A percentile compares a stretch with the other conserved stretches of the same genome.
These are phyloP conservation scores for Protea cynaroides DNA, from an alignment of 164 flowering plant species.

Conservation along the genomic window DNA sequence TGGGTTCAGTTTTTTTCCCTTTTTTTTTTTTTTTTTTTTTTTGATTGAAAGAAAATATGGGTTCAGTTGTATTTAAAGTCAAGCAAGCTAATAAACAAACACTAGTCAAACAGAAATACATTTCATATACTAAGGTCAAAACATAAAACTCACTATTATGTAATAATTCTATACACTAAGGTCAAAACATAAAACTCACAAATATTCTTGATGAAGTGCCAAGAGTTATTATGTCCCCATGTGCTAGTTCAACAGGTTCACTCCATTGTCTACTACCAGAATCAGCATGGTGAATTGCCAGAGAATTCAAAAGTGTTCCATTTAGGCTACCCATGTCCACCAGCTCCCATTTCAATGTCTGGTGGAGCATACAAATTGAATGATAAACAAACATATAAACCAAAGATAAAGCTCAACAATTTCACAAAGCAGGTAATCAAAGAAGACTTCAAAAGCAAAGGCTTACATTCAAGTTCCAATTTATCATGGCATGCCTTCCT, in stretches of 20 bases:
- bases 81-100: not conserved
- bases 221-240: slow-evolving; percentile 79
- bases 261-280: slow-evolving; percentile 78
- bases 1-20: too few species aligned
- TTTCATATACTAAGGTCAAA: not conserved
- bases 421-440: not conserved
- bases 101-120: not conserved
- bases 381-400: not conserved
- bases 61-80: too few species aligned
- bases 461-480: slow-evolving; percentile 73
- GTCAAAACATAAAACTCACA: slow-evolving; percentile 35
- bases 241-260: slow-evolving; percentile 64
- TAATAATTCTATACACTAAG: not conserved
- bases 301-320: slow-evolving; percentile 81
- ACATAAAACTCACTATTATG: slow-evolving; percentile 11
- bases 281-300: slow-evolving; percentile 47
- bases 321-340: slow-evolving; percentile 96
- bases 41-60: too few species aligned
- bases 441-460: not conserved
- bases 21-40: too few species aligned
- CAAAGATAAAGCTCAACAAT: not conserved
- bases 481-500: slow-evolving; percentile 90
- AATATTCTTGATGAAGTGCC: slow-evolving; percentile 67
- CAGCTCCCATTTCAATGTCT: slow-evolving; percentile 94
- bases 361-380: slow-evolving; percentile 14